Conservation (phyloP, 202 grass and related monocot genomes). For the Panicum virgatum region DNA sequence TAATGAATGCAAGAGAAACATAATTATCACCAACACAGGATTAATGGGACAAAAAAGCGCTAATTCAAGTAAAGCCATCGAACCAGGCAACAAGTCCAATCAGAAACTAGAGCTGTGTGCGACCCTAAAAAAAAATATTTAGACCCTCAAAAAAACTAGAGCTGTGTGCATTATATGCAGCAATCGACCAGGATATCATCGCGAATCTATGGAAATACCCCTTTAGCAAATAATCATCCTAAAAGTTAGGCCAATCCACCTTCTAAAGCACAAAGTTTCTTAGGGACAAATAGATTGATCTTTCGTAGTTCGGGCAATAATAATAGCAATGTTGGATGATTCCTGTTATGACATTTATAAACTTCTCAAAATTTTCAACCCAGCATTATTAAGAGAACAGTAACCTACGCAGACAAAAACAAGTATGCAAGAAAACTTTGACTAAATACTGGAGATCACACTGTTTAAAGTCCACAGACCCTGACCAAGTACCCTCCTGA, state of each 20-base stretch:
- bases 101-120: slow-evolving; percentile 1
- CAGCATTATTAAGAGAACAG: not conserved
- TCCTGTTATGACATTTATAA: not conserved
- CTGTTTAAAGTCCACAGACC: not conserved
- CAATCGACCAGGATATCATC: not conserved
- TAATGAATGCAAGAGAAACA: not conserved
- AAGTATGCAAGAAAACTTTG: not conserved
- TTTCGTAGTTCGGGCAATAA: slow-evolving; percentile 13
- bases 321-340: slow-evolving; percentile 4
- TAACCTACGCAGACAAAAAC: not conserved
- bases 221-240: not conserved
- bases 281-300: not conserved
- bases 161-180: not conserved
- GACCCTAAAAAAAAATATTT: too few relatives aligned
- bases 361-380: not conserved
- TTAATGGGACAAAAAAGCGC: not conserved
- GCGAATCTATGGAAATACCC: not conserved
- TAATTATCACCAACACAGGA: not conserved
- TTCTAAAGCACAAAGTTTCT: not conserved
- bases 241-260: not conserved
- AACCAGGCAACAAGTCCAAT: too few relatives aligned
- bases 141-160: too few relatives aligned
- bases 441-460: not conserved
- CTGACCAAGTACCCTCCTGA: not conserved
- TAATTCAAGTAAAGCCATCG: not conserved